Evolutionary conservation across 2,329 filamentous ascomycete genomes (phyloP).

Genomic region (Clonostachys chloroleuca): DNA sequence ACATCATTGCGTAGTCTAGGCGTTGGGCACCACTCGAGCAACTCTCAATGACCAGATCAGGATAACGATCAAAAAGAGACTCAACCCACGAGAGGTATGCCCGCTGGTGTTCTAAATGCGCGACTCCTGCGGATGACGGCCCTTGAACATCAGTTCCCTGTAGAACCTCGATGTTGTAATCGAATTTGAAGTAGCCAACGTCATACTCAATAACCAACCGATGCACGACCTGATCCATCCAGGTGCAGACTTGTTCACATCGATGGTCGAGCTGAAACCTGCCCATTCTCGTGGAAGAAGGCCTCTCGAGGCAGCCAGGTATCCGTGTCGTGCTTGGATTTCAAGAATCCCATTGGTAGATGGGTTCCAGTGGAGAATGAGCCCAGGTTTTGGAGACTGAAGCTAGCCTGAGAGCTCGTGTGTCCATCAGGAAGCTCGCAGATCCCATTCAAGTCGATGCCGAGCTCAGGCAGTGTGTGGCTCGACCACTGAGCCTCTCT

Average conservation of each 20-base stretch:
- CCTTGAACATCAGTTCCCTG: slow-evolving; percentile 20
- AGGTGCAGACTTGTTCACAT: slow-evolving; percentile 12
- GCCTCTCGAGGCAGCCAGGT: slow-evolving; percentile 21
- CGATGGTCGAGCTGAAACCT: slow-evolving; percentile 26
- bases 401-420: slow-evolving; percentile 10
- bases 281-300: slow-evolving; percentile 22
- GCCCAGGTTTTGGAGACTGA: slow-evolving; percentile 15
- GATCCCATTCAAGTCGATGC: slow-evolving; percentile 16
- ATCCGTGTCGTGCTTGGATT: slow-evolving; percentile 9
- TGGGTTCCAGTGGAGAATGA: slow-evolving; percentile 19
- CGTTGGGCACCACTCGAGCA: slow-evolving; percentile 27
- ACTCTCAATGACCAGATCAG: slow-evolving; percentile 24
- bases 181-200: slow-evolving; percentile 26
- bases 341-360: slow-evolving; percentile 21
- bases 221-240: slow-evolving; percentile 16
- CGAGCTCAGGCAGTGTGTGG: slow-evolving; percentile 14
- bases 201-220: slow-evolving; percentile 15
- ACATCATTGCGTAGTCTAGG: slow-evolving; percentile 26
- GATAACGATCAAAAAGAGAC: slow-evolving; percentile 14
- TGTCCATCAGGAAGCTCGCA: slow-evolving; percentile 7
- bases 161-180: slow-evolving; percentile 27
- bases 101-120: slow-evolving; percentile 19
- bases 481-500: slow-evolving; percentile 23
- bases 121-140: slow-evolving; percentile 12
- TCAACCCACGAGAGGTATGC: slow-evolving; percentile 23